Percentiles rank a stretch among this genome's conserved stretches.
Conservation (phyloP, 2,329 filamentous ascomycete species). For the Leptographium lundbergii region DNA sequence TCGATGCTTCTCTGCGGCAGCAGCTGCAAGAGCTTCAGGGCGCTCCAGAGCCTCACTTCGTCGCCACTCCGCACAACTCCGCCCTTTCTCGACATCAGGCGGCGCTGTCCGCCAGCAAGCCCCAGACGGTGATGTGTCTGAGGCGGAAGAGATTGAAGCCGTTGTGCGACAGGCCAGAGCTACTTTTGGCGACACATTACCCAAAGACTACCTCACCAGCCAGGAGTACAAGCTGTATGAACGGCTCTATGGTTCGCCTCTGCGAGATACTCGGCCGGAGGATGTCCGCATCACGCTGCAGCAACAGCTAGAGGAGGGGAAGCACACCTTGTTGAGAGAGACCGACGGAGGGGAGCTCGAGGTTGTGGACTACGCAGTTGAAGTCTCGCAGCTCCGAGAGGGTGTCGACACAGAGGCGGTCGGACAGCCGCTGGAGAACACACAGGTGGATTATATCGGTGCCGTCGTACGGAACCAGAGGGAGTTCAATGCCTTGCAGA, state of each 20-base stretch:
- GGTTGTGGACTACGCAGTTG: constrained; percentile 40
- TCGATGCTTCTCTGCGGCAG: not conserved
- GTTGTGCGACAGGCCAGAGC: constrained; percentile 61
- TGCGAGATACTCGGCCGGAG: constrained; percentile 47
- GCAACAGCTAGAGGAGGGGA: not conserved
- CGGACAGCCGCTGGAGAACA: constrained; percentile 17
- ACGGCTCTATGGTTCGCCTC: constrained; percentile 66
- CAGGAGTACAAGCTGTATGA: constrained; percentile 67
- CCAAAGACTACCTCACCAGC: constrained; percentile 53
- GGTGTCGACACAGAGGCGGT: constrained; percentile 1
- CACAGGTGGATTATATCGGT: constrained; percentile 30
- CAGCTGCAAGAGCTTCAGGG: not conserved
- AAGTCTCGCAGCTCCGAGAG: not conserved
- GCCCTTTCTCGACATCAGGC: constrained; percentile 5
- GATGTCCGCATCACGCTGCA: constrained; percentile 36
- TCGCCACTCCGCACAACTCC: not conserved
- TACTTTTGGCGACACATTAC: constrained; percentile 64
- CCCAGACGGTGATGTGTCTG: not conserved
- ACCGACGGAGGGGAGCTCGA: constrained; percentile 45
- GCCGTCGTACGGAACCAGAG: constrained; percentile 38
- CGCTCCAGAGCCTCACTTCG: not conserved
- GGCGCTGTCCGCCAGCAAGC: not conserved
- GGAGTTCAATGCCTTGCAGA: constrained; percentile 41
- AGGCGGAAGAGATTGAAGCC: constrained; percentile 36
- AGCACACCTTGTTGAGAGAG: constrained; percentile 39